Evolutionary conservation across 192 early-diverging fungal species (phyloP), one percentile per base, ranked within the genome.

Genomic region (Jimgerdemannia flammicorona): DNA sequence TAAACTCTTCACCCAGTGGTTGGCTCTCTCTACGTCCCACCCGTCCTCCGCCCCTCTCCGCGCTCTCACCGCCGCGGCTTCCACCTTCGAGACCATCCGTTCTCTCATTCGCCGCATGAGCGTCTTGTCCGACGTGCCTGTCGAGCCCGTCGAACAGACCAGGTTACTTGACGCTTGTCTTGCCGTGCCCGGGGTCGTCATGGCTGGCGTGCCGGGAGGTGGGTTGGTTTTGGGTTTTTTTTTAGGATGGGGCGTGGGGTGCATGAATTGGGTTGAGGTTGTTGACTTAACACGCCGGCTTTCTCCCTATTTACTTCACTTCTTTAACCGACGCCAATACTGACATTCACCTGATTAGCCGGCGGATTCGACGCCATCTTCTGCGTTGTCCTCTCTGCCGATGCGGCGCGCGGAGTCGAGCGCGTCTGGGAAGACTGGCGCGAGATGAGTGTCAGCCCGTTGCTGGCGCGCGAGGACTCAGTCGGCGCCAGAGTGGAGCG

Each of bases 321-420:
- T 66, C 49, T 69, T 41, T 63, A n/a, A 42, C 67, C 64, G 4
- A n/a, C 49, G 14, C 49, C 75, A 42, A 63, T 4, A 41, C 39
- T 29, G 29, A 29, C 29, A 29, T 29, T 29, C 1, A 29, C 29
- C 29, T 29, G 29, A 29, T 29, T 77, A 92, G 96, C 97, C 69
- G 98, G 98, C 63, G 98, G 98, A 4, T 98, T 89, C 71, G 98
- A 99, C 81, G 98, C 98, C 6, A 98, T 99, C 74, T 98, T 95
- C 78, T 96, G 94, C 72, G 85, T 99, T 64, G 85, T 87, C 43
- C 66, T 94, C 10, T 87, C 88, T 8, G 83, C 86, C 0, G 79
- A 77, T 6, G 81, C 90, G 3, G 82, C 82, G 69, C 43, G 70
- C 42, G 78, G 75, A 17, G 89, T 94, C 20, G 90, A 87, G 66